These are phyloP conservation scores for Leccinum arenicola DNA, from an alignment of 768 basidiomycete genomes.

Conservation along the genomic window DNA sequence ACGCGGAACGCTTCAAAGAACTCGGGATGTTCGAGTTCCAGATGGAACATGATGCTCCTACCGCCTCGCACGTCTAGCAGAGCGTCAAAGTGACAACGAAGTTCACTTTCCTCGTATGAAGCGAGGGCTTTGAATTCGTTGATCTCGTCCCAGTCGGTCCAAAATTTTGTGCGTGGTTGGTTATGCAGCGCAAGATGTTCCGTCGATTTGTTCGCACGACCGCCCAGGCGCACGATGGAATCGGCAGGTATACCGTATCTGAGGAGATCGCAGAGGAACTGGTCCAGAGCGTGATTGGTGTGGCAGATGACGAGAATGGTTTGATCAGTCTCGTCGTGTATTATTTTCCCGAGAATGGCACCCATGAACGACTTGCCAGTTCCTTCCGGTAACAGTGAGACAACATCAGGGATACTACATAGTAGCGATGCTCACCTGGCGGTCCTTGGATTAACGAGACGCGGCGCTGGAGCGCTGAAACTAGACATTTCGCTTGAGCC, in stretches of 20 bases:
- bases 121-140: slow-evolving; percentile 29
- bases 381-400: slow-evolving; percentile 36
- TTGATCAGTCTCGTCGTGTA: slow-evolving; percentile 44
- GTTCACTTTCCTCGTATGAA: slow-evolving; percentile 33
- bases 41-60: slow-evolving; percentile 33
- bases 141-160: slow-evolving; percentile 9
- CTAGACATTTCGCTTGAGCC: slow-evolving; percentile 45
- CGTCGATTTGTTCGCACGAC: slow-evolving; percentile 49
- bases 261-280: slow-evolving; percentile 60
- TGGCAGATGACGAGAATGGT: slow-evolving; percentile 67
- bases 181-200: slow-evolving; percentile 42
- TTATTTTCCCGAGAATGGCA: slow-evolving; percentile 55
- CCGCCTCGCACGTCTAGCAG: slow-evolving; percentile 30
- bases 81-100: not conserved
- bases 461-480: slow-evolving; percentile 49
- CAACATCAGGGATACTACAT: too few relatives aligned
- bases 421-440: slow-evolving; percentile 44
- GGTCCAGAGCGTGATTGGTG: slow-evolving; percentile 72
- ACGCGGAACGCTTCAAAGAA: slow-evolving; percentile 45
- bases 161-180: not conserved
- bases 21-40: slow-evolving; percentile 44
- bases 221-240: slow-evolving; percentile 53
- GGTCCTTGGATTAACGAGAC: slow-evolving; percentile 70
- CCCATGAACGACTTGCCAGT: slow-evolving; percentile 76
- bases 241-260: slow-evolving; percentile 49